Evolutionary conservation across 495 filamentous ascomycete species (phyloP).

Genomic region (Penicillium waksmanii): DNA sequence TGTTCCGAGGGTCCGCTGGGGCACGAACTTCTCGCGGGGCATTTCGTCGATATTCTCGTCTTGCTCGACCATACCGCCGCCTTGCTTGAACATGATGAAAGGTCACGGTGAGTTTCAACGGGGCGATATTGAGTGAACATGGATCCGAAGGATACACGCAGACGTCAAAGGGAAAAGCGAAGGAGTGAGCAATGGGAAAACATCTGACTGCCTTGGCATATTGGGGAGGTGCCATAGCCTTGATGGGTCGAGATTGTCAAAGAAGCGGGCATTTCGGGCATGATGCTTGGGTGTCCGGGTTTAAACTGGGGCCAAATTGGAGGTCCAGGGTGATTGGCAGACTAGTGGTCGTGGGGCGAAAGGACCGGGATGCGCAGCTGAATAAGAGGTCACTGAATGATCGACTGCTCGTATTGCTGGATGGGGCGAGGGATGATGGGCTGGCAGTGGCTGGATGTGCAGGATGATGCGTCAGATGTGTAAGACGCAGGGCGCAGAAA

Average conservation of each 20-base stretch:
- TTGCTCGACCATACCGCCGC: conserved; percentile 15
- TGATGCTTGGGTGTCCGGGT: neutral
- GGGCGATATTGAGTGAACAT: neutral
- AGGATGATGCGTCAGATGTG: conserved; percentile 2
- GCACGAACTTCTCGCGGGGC: conserved; percentile 24
- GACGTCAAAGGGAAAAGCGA: neutral
- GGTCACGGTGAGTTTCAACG: neutral
- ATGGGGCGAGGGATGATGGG: neutral
- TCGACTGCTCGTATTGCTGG: conserved; percentile 1
- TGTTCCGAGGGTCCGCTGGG: conserved; percentile 33
- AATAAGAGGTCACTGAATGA: neutral
- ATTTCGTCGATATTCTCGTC: conserved; percentile 20
- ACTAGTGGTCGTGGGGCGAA: neutral
- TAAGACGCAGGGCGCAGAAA: conserved; percentile 1
- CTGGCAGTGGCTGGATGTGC: conserved; percentile 4
- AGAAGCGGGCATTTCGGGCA: conserved; percentile 2
- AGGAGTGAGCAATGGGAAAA: neutral
- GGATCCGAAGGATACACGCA: neutral
- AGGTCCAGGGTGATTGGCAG: conserved; percentile 1
- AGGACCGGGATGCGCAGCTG: neutral
- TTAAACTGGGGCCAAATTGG: neutral
- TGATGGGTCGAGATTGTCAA: neutral
- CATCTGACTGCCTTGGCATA: neutral
- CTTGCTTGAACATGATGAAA: neutral
- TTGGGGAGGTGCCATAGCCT: neutral